phyloP scores from a whole-genome alignment of 768 basidiomycete species.

The Paxillus involutus region DNA sequence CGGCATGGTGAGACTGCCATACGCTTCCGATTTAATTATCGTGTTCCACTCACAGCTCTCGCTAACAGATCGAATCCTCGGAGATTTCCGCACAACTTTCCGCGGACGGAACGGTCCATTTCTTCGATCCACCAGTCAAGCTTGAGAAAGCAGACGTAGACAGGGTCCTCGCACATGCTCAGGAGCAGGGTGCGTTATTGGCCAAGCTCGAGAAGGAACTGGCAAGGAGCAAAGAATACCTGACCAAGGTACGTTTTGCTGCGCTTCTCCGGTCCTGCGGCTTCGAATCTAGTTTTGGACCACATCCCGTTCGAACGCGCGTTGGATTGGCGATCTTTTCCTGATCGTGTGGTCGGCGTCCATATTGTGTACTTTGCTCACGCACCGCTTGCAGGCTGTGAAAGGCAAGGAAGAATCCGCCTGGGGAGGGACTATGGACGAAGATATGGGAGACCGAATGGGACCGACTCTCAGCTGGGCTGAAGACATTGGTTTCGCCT shows the following conservation, averaged over 20 bases:
- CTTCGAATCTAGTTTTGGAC: background rate
- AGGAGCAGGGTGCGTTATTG: slow-evolving; percentile 40
- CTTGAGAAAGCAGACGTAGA: slow-evolving; percentile 67
- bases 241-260: slow-evolving; percentile 56
- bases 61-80: slow-evolving; percentile 59
- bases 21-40: background rate
- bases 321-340: background rate
- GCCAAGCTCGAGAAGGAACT: slow-evolving; percentile 32
- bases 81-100: slow-evolving; percentile 73
- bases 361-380: background rate
- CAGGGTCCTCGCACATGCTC: slow-evolving; percentile 49
- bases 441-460: slow-evolving; percentile 25
- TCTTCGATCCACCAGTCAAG: slow-evolving; percentile 60
- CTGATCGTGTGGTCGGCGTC: background rate
- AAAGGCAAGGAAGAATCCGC: slow-evolving; percentile 29
- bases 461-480: slow-evolving; percentile 21
- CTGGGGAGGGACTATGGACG: slow-evolving; percentile 27
- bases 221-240: slow-evolving; percentile 67
- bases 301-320: background rate
- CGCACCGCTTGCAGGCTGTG: slow-evolving; percentile 19
- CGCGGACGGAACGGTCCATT: slow-evolving; percentile 69
- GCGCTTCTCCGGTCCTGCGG: background rate
- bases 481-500: slow-evolving; percentile 27
- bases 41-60: background rate
- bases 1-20: slow-evolving; percentile 62